phyloP scores from a whole-genome alignment of 305 asterid genomes.

The Caryopteris hybrid region DNA sequence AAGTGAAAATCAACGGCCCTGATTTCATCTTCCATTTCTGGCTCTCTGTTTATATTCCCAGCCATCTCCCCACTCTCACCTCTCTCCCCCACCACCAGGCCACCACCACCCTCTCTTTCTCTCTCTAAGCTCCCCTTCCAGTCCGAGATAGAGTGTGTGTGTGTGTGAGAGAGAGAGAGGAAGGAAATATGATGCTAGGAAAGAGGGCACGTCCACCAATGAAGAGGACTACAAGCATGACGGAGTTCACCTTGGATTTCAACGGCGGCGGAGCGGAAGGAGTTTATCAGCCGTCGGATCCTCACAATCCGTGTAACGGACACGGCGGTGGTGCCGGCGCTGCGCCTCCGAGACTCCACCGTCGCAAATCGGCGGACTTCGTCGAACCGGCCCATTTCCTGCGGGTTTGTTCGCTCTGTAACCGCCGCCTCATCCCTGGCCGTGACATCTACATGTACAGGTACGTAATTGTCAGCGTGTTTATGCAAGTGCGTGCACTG shows the following conservation, averaged over 20 bases:
- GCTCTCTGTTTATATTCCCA: slow-evolving; percentile 52
- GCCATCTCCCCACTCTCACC: slow-evolving; percentile 27
- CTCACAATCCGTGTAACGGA: slow-evolving; percentile 26
- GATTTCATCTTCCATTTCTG: slow-evolving; percentile 33
- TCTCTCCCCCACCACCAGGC: slow-evolving; percentile 7
- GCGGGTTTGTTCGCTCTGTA: slow-evolving; percentile 65
- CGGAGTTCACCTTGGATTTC: slow-evolving; percentile 55
- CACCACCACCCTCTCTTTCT: slow-evolving; percentile 6
- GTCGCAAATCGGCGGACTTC: slow-evolving; percentile 57
- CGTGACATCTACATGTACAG: slow-evolving; percentile 88
- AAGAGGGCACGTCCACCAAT: slow-evolving; percentile 76
- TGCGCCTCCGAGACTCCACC: slow-evolving; percentile 27
- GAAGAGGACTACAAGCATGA: slow-evolving; percentile 83
- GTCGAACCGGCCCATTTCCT: slow-evolving; percentile 49
- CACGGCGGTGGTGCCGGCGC: slow-evolving; percentile 14
- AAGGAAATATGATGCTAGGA: slow-evolving; percentile 38
- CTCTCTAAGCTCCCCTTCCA: slow-evolving; percentile 14
- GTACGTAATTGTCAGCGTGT: slow-evolving; percentile 23
- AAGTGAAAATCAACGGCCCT: slow-evolving; percentile 34
- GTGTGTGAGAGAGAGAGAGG: neutral
- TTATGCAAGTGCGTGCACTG: neutral
- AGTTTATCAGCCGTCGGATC: slow-evolving; percentile 24
- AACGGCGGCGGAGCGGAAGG: slow-evolving; percentile 15
- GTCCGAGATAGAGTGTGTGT: neutral
- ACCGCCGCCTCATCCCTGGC: slow-evolving; percentile 57